Conservation (phyloP, 1,284 basidiomycete genomes). For the Tranzscheliella williamsii region DNA sequence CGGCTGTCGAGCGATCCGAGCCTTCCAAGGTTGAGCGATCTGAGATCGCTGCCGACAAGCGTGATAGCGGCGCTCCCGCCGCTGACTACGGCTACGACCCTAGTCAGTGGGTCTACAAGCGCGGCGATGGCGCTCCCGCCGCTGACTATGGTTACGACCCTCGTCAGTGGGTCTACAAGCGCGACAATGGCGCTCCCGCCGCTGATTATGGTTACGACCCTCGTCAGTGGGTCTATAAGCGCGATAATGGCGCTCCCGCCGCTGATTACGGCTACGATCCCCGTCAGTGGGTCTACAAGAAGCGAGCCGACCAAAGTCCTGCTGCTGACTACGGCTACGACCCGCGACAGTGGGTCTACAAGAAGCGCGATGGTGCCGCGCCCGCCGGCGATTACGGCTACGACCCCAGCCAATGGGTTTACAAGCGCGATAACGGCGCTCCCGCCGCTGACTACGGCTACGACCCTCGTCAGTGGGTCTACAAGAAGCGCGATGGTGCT, state of each 20-base stretch:
- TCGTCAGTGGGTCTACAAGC: conserved; percentile 5
- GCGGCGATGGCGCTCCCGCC: not conserved
- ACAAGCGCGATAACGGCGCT: conserved; percentile 4
- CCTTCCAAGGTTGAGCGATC: conserved; percentile 13
- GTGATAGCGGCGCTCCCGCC: conserved; percentile 11
- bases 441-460: conserved; percentile 5
- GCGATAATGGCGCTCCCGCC: conserved; percentile 6
- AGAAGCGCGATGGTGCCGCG: not conserved
- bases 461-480: not conserved
- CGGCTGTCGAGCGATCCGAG: conserved; percentile 23
- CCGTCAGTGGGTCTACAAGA: conserved; percentile 13
- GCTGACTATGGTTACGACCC: not conserved
- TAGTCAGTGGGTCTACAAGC: conserved; percentile 5
- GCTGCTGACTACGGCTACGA: conserved; percentile 4
- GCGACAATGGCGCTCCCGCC: conserved; percentile 7
- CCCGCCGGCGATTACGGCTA: not conserved
- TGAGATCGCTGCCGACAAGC: too few species aligned
- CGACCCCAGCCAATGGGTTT: conserved; percentile 9
- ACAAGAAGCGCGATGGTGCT: not conserved
- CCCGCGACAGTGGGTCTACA: not conserved
- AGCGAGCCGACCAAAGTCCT: not conserved
- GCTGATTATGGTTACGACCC: conserved; percentile 12
- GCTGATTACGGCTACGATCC: conserved; percentile 14
- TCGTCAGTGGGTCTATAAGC: conserved; percentile 15
- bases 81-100: conserved; percentile 12